Conservation (phyloP, 441 rosid genomes). For the Isatis lusitanica region DNA sequence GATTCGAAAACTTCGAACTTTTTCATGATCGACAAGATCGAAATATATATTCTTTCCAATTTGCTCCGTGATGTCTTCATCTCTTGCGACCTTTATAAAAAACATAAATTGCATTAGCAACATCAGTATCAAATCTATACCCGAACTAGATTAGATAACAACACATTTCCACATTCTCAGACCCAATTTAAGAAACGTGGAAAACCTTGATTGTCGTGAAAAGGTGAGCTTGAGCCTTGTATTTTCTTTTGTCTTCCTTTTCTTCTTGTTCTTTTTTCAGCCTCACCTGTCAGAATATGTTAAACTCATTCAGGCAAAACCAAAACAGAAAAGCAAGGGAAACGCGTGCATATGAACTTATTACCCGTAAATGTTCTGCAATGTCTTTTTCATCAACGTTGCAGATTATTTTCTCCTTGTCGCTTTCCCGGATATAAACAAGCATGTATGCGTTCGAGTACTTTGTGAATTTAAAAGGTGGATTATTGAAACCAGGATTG, state of each 20-base stretch:
- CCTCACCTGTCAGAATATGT: constrained; percentile 59
- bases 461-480: constrained; percentile 90
- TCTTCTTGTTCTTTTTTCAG: constrained; percentile 94
- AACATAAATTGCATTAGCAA: constrained; percentile 28
- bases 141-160: not conserved
- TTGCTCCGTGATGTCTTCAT: constrained; percentile 84
- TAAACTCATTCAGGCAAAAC: constrained; percentile 20
- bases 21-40: constrained; percentile 95
- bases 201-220: constrained; percentile 81
- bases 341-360: constrained; percentile 15
- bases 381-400: constrained; percentile 96
- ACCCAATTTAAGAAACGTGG: not conserved
- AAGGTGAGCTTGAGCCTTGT: constrained; percentile 91
- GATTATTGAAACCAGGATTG: constrained; percentile 88
- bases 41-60: constrained; percentile 86
- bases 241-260: constrained; percentile 76
- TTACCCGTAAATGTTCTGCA: constrained; percentile 94
- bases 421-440: constrained; percentile 95
- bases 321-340: not conserved
- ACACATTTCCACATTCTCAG: constrained; percentile 4
- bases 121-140: constrained; percentile 13
- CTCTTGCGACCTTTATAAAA: constrained; percentile 75
- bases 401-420: constrained; percentile 91
- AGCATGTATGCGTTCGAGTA: constrained; percentile 98
- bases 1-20: constrained; percentile 81